Evolutionary conservation across 108 stramenopile species (phyloP).

Genomic region (Chaetoceros tenuissimus): DNA sequence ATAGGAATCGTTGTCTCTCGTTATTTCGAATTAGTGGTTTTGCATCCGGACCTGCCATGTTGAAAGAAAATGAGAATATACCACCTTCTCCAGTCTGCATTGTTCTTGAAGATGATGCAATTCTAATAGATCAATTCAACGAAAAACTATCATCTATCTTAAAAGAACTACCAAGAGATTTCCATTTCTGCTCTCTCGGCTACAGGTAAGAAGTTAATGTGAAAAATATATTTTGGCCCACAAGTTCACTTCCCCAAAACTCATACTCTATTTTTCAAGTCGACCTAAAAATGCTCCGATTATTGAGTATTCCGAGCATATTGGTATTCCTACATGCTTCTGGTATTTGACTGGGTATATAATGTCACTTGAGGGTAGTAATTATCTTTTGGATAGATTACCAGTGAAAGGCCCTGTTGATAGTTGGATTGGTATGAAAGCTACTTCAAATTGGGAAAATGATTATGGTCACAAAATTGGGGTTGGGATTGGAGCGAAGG

Average conservation of each 20-base stretch:
- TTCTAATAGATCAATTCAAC: constrained; percentile 64
- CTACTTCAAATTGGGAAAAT: constrained; percentile 74
- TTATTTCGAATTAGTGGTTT: constrained; percentile 55
- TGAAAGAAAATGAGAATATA: constrained; percentile 37
- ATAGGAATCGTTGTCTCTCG: constrained; percentile 7
- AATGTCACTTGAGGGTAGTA: constrained; percentile 54
- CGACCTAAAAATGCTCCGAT: constrained; percentile 75
- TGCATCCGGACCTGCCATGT: constrained; percentile 41
- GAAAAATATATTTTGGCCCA: too few relatives aligned
- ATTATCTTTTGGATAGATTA: constrained; percentile 36
- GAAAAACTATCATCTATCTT: constrained; percentile 56
- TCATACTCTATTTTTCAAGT: constrained; percentile 3
- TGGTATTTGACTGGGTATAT: constrained; percentile 84
- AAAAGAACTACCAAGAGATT: constrained; percentile 71
- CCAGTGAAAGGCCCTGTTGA: constrained; percentile 69
- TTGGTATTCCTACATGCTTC: constrained; percentile 66
- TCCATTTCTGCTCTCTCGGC: constrained; percentile 79
- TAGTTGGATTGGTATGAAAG: constrained; percentile 68
- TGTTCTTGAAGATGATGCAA: constrained; percentile 78
- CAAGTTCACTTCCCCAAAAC: not conserved
- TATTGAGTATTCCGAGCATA: constrained; percentile 44
- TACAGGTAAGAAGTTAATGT: constrained; percentile 19
- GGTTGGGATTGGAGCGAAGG: constrained; percentile 30
- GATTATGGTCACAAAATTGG: constrained; percentile 49
- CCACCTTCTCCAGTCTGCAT: constrained; percentile 63